Evolutionary conservation across 768 basidiomycete species (phyloP).

Genomic region (Calvatia gigantea): DNA sequence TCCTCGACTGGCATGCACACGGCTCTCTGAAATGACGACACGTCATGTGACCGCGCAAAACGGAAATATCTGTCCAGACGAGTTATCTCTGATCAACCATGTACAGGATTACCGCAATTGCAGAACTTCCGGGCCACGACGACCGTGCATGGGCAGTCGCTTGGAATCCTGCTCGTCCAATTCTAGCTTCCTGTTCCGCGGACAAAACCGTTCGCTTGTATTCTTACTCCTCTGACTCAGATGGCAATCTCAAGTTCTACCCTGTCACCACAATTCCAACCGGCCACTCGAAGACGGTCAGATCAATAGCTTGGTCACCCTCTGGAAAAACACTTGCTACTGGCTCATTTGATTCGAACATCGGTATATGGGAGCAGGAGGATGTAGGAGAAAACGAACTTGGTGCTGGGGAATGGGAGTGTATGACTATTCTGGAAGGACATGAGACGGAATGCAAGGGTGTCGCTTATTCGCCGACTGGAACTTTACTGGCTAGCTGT

Average conservation of each 20-base stretch:
- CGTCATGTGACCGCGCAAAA: not conserved
- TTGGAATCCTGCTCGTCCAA: constrained; percentile 81
- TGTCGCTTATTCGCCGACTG: constrained; percentile 77
- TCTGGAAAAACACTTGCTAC: constrained; percentile 85
- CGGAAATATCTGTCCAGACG: not conserved
- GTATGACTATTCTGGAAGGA: constrained; percentile 81
- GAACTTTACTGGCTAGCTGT: constrained; percentile 86
- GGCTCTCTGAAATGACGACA: no score
- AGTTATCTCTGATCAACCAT: constrained; percentile 6
- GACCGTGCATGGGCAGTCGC: constrained; percentile 86
- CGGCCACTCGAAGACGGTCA: constrained; percentile 85
- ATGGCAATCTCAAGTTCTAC: constrained; percentile 36
- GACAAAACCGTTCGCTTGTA: constrained; percentile 92
- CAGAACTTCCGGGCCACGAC: constrained; percentile 53
- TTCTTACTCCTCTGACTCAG: constrained; percentile 42
- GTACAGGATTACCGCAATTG: not conserved
- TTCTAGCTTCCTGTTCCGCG: constrained; percentile 91
- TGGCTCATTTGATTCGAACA: constrained; percentile 90
- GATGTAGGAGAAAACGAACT: constrained; percentile 27
- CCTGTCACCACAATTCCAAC: constrained; percentile 69
- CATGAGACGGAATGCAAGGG: constrained; percentile 97
- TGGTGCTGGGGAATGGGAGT: constrained; percentile 74
- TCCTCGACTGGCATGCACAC: no score
- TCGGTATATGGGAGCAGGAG: constrained; percentile 86
- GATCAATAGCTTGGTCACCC: constrained; percentile 85